Conservation (phyloP, 768 basidiomycete species). For the Boletus eberwhitei region DNA sequence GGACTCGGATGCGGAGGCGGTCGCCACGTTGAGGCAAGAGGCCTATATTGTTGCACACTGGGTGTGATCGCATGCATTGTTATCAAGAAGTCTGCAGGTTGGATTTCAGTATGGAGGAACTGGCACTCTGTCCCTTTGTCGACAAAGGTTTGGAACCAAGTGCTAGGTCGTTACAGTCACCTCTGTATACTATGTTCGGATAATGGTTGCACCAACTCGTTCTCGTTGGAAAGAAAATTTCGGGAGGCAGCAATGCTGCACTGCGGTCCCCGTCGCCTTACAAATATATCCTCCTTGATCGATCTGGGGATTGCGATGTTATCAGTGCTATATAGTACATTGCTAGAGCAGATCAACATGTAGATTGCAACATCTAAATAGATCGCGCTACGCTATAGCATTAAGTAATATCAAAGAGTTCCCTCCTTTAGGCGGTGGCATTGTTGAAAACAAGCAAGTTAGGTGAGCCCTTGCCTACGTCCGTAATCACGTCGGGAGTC, state of each 20-base stretch:
- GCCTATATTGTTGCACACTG: slow-evolving; percentile 50
- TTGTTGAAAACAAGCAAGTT: slow-evolving; percentile 85
- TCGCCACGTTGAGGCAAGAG: slow-evolving; percentile 65
- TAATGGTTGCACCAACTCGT: neutral
- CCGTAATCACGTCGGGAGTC: slow-evolving; percentile 45
- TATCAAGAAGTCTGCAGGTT: slow-evolving; percentile 5
- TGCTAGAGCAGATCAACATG: slow-evolving; percentile 2
- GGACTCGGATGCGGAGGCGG: slow-evolving; percentile 68
- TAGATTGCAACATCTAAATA: slow-evolving; percentile 1
- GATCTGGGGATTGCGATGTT: neutral
- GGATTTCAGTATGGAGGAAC: neutral
- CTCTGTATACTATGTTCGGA: neutral
- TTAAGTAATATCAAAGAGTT: neutral
- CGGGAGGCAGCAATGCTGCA: too few relatives aligned
- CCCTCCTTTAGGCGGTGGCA: slow-evolving; percentile 40
- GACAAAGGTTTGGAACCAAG: neutral
- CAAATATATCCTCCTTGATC: neutral
- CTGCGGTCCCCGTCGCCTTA: too few relatives aligned
- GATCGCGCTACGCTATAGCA: slow-evolving; percentile 2
- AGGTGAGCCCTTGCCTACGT: slow-evolving; percentile 48
- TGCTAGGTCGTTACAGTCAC: neutral
- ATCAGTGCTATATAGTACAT: slow-evolving; percentile 12
- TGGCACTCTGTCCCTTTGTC: neutral
- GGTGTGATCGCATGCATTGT: slow-evolving; percentile 9
- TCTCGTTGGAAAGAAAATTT: too few relatives aligned